These are phyloP conservation scores for Candida ovalis DNA, from an alignment of 805 yeast genomes.

Conservation along the genomic window DNA sequence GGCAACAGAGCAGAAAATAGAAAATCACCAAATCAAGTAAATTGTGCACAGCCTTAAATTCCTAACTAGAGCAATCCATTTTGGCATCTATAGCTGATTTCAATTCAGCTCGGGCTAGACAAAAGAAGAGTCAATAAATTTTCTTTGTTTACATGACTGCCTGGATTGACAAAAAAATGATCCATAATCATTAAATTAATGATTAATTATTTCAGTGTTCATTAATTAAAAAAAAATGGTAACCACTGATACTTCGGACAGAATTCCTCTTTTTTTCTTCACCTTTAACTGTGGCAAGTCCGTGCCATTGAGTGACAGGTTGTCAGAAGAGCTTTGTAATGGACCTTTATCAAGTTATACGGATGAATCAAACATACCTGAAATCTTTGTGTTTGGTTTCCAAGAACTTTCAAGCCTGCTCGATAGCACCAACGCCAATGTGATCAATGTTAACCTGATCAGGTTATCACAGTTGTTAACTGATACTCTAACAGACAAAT, in stretches of 20 bases:
- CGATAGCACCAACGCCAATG: slow-evolving; percentile 45
- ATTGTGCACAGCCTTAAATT: too few relatives aligned
- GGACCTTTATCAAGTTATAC: slow-evolving; percentile 5
- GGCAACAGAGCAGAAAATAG: too few relatives aligned
- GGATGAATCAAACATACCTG: slow-evolving; percentile 27
- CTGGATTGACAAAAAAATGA: too few relatives aligned
- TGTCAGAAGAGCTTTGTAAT: slow-evolving; percentile 28
- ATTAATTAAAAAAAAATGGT: not conserved
- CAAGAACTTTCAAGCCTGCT: slow-evolving; percentile 59
- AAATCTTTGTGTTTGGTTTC: slow-evolving; percentile 57
- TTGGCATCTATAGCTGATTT: too few relatives aligned
- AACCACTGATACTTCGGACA: not conserved
- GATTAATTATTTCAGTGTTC: too few relatives aligned
- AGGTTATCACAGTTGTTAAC: slow-evolving; percentile 34
- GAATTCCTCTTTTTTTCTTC: slow-evolving; percentile 18
- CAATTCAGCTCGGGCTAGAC: too few relatives aligned
- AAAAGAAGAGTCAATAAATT: too few relatives aligned
- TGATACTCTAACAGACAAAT: slow-evolving; percentile 33
- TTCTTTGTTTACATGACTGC: too few relatives aligned
- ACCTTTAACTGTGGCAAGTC: slow-evolving; percentile 59
- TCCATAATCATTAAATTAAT: too few relatives aligned
- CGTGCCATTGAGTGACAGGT: slow-evolving; percentile 32
- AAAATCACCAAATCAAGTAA: too few relatives aligned
- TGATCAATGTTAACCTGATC: slow-evolving; percentile 37
- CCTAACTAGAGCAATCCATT: too few relatives aligned